Percentiles rank a stretch among this genome's conserved stretches.
These are phyloP conservation scores for Millerozyma acaciae DNA, from an alignment of 805 yeast species.

Conservation along the genomic window DNA sequence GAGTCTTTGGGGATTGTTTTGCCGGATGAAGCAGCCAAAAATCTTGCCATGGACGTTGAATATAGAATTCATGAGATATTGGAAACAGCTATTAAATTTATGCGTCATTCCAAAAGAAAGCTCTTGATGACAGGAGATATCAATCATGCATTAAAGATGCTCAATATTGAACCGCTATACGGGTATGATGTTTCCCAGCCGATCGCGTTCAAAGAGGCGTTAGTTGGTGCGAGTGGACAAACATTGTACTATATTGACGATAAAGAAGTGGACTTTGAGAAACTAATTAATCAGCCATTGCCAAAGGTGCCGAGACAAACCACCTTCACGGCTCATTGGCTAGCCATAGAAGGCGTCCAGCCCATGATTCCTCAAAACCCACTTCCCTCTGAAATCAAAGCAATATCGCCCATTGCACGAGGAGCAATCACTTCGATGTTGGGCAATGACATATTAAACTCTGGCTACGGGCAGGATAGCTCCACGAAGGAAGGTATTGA, in stretches of 20 bases:
- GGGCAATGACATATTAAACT: constrained; percentile 36
- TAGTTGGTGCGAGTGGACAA: constrained; percentile 83
- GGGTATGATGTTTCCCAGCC: constrained; percentile 77
- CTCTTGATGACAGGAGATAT: constrained; percentile 78
- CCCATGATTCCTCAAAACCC: constrained; percentile 98
- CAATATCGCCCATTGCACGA: constrained; percentile 70
- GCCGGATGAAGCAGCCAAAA: constrained; percentile 89
- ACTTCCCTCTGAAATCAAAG: constrained; percentile 68
- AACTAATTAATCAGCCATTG: constrained; percentile 84
- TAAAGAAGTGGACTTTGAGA: constrained; percentile 89
- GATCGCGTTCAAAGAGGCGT: constrained; percentile 77
- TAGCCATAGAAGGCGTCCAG: constrained; percentile 97
- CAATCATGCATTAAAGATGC: constrained; percentile 71
- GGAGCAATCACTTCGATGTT: constrained; percentile 66
- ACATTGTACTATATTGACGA: constrained; percentile 91
- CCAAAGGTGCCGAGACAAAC: constrained; percentile 94
- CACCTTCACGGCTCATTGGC: constrained; percentile 94
- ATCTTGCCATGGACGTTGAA: constrained; percentile 98
- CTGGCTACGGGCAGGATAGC: constrained; percentile 17
- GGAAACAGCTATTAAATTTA: constrained; percentile 93
- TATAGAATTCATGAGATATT: constrained; percentile 92
- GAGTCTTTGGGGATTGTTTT: constrained; percentile 82
- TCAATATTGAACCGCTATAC: constrained; percentile 92
- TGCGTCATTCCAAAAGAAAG: constrained; percentile 88
- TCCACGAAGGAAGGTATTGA: constrained; percentile 10